A percentile compares a stretch with the other conserved stretches of the same genome.
Evolutionary conservation across 805 yeast species (phyloP).

Genomic region (Sugiyamaella americana): DNA sequence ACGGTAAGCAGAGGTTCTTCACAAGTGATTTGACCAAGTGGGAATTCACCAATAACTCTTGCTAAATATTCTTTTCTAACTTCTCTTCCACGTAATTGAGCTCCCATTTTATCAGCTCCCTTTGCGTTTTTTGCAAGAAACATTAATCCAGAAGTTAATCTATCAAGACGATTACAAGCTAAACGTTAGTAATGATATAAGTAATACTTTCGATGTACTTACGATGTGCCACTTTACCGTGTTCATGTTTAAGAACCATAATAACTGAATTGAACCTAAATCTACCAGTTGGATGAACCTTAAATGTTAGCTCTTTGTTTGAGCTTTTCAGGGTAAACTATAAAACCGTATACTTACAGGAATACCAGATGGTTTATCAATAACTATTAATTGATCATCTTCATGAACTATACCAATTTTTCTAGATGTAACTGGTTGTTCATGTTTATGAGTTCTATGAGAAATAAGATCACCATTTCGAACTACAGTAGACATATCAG

Average conservation of each 20-base stretch:
- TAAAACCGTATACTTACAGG: conserved; percentile 60
- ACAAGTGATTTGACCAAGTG: conserved; percentile 49
- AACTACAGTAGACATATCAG: conserved; percentile 58
- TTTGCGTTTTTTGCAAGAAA: conserved; percentile 76
- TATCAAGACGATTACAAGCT: conserved; percentile 81
- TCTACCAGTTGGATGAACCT: conserved; percentile 77
- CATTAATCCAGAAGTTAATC: conserved; percentile 90
- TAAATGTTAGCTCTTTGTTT: neutral
- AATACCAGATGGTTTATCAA: conserved; percentile 91
- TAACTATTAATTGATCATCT: conserved; percentile 70
- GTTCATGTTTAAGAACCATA: conserved; percentile 66
- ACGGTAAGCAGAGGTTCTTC: conserved; percentile 64
- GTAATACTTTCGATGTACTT: too few relatives aligned
- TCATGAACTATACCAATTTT: conserved; percentile 67
- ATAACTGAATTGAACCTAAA: conserved; percentile 79
- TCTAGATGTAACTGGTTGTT: conserved; percentile 67
- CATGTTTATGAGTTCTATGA: conserved; percentile 85
- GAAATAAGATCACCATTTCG: conserved; percentile 78
- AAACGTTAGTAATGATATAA: neutral
- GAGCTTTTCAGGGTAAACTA: too few relatives aligned
- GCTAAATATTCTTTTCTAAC: conserved; percentile 84
- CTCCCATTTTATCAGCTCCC: conserved; percentile 71
- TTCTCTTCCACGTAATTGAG: conserved; percentile 60
- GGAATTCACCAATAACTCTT: conserved; percentile 81
- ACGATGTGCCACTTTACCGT: conserved; percentile 59